Conservation (phyloP, 2,329 filamentous ascomycete species). For the Monilinia vaccinii-corymbosi region DNA sequence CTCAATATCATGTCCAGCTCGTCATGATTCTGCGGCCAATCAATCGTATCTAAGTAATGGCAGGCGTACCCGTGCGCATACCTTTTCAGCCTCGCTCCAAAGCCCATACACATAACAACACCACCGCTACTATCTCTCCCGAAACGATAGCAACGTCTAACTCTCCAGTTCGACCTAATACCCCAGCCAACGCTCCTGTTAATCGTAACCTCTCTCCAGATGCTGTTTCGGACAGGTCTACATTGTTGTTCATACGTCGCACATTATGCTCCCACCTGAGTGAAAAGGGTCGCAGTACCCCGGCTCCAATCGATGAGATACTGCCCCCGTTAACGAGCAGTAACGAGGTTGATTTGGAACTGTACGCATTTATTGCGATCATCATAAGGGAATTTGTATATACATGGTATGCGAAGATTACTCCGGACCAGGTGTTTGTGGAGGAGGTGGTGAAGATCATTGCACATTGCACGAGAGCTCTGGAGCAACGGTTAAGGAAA, state of each 20-base stretch:
- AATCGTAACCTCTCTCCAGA: slow-evolving; percentile 34
- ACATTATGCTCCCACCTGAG: slow-evolving; percentile 66
- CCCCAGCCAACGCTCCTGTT: slow-evolving; percentile 24
- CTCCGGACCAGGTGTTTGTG: slow-evolving; percentile 79
- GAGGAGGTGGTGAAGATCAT: slow-evolving; percentile 84
- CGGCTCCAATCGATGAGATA: slow-evolving; percentile 65
- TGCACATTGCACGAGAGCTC: slow-evolving; percentile 77
- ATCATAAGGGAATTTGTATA: slow-evolving; percentile 85
- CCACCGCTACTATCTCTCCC: background rate
- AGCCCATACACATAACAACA: background rate
- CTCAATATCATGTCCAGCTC: background rate
- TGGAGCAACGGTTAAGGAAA: slow-evolving; percentile 77
- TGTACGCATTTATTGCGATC: slow-evolving; percentile 87
- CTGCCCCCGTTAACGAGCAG: slow-evolving; percentile 88
- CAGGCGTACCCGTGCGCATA: slow-evolving; percentile 7
- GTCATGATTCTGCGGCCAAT: background rate
- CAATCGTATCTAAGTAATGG: slow-evolving; percentile 4
- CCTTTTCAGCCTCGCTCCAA: slow-evolving; percentile 11
- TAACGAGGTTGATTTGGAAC: slow-evolving; percentile 84
- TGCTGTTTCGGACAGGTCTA: slow-evolving; percentile 68
- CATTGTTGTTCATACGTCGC: slow-evolving; percentile 69
- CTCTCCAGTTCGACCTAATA: slow-evolving; percentile 12
- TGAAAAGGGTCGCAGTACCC: slow-evolving; percentile 44
- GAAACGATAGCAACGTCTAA: background rate
- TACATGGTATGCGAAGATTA: slow-evolving; percentile 89